Percentiles rank a stretch among this genome's conserved stretches.
Conservation (phyloP, 176 grass and related monocot genomes). For the Eleusine indica region DNA sequence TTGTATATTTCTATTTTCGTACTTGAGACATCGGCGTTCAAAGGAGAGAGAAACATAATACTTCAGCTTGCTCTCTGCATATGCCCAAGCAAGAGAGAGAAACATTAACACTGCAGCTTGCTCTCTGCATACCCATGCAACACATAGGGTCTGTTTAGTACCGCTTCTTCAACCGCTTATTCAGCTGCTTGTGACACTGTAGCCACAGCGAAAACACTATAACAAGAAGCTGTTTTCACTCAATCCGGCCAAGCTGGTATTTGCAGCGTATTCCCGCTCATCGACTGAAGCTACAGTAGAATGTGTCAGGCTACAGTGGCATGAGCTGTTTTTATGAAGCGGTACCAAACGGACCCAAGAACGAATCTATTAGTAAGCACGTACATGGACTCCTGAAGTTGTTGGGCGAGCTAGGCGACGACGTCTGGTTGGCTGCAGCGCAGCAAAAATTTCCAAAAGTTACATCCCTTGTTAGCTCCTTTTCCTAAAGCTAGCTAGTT, state of each 20-base stretch:
- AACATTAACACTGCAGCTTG: background rate
- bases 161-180: no score
- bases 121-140: background rate
- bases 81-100: background rate
- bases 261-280: no score
- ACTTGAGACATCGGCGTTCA: background rate
- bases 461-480: background rate
- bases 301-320: no score
- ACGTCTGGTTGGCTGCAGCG: conserved; percentile 23
- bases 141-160: background rate
- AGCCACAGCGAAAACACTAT: no score
- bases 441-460: conserved; percentile 36
- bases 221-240: no score
- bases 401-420: conserved; percentile 5
- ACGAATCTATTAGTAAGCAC: conserved; percentile 17
- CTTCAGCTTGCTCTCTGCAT: background rate
- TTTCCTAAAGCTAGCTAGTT: background rate
- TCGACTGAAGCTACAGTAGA: no score
- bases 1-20: background rate
- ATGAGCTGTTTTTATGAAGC: no score
- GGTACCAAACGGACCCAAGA: background rate
- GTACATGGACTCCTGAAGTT: conserved; percentile 39
- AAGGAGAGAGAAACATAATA: no score
- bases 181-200: no score
- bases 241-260: no score